Evolutionary conservation across 441 rosid genomes (phyloP).

Genomic region (Pelargonium australe): DNA sequence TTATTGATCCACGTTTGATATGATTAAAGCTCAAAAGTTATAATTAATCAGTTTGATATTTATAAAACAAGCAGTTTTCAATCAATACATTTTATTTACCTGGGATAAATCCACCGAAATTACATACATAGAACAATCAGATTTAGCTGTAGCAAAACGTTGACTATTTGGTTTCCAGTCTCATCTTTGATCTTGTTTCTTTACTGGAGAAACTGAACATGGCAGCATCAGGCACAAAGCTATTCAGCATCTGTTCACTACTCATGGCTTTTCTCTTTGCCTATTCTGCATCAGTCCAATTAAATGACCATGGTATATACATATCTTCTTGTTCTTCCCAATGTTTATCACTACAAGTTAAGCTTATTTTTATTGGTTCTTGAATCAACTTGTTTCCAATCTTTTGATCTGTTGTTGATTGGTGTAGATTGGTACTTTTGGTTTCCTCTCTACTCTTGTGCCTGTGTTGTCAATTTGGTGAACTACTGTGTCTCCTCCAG

Average conservation of each 20-base stretch:
- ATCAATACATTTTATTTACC: no score
- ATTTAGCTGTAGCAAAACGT: slow-evolving; percentile 6
- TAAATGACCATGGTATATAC: slow-evolving; percentile 61
- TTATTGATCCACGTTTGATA: no score
- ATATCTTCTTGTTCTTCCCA: background rate
- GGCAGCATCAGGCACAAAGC: slow-evolving; percentile 36
- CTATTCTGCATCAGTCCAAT: slow-evolving; percentile 71
- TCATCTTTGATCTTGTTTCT: background rate
- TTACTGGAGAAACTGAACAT: slow-evolving; percentile 13
- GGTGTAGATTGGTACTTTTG: slow-evolving; percentile 74
- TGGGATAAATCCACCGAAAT: no score
- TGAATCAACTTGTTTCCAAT: background rate
- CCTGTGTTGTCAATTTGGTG: slow-evolving; percentile 45
- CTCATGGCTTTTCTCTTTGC: slow-evolving; percentile 66
- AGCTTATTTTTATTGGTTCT: no score
- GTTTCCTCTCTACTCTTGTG: slow-evolving; percentile 69
- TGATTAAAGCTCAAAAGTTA: no score
- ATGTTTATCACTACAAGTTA: no score
- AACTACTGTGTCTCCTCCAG: slow-evolving; percentile 27
- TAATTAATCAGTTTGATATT: no score
- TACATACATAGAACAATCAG: background rate
- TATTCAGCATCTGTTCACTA: slow-evolving; percentile 42
- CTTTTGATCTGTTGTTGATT: background rate
- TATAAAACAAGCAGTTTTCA: no score
- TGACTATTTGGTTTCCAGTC: slow-evolving; percentile 19